Evolutionary conservation across 2,329 filamentous ascomycete genomes (phyloP).

Genomic region (Elsinoe necatrix): DNA sequence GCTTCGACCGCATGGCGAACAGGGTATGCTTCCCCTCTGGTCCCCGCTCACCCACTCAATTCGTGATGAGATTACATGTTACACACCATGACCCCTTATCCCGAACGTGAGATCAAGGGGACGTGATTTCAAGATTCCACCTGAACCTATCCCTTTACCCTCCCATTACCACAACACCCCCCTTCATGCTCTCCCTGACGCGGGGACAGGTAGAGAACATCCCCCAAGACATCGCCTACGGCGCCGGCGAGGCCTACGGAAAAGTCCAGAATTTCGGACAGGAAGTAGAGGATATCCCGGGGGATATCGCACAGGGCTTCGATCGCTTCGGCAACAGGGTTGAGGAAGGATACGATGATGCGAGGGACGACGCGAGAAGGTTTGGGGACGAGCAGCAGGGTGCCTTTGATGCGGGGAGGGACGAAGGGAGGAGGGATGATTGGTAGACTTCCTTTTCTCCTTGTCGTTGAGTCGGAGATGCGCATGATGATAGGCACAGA

Average conservation of each 20-base stretch:
- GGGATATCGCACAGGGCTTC: constrained; percentile 27
- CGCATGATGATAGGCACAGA: too few relatives aligned
- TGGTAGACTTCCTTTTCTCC: background rate
- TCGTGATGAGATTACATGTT: constrained; percentile 7
- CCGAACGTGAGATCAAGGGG: background rate
- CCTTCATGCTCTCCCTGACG: background rate
- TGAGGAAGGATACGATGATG: constrained; percentile 38
- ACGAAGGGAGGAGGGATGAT: constrained; percentile 10
- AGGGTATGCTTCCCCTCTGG: constrained; percentile 11
- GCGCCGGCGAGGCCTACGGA: constrained; percentile 36
- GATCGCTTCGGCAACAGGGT: constrained; percentile 31
- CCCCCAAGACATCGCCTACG: constrained; percentile 31
- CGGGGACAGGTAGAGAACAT: constrained; percentile 29
- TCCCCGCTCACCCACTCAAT: background rate
- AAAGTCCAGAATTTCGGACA: constrained; percentile 38
- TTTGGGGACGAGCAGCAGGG: constrained; percentile 22
- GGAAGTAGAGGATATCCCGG: constrained; percentile 28
- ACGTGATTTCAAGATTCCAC: background rate
- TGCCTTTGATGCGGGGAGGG: constrained; percentile 20
- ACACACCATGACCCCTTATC: constrained; percentile 5
- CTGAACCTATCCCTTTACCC: background rate
- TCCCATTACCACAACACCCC: background rate
- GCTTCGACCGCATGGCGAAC: constrained; percentile 25
- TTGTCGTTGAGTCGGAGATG: too few relatives aligned
- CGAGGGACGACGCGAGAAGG: constrained; percentile 23